Evolutionary conservation across 2,329 filamentous ascomycete species (phyloP).

Genomic region (Ascochyta pisi): DNA sequence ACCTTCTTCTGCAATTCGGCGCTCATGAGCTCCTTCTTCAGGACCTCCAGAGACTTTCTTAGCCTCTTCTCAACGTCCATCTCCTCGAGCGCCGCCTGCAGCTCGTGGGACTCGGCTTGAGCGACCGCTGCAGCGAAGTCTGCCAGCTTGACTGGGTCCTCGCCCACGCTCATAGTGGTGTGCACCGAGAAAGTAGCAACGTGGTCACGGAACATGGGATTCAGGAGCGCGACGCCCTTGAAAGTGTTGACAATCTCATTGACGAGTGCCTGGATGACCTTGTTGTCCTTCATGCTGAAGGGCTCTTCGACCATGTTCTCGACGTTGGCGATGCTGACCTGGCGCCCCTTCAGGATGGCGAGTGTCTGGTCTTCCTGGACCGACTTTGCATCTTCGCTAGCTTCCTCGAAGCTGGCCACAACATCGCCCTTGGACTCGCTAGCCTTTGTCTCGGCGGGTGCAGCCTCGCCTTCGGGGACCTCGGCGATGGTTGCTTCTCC

Average conservation of each 20-base stretch:
- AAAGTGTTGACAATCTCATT: slow-evolving; percentile 99
- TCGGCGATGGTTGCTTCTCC: slow-evolving; percentile 42
- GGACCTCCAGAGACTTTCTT: slow-evolving; percentile 86
- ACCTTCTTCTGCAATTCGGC: slow-evolving; percentile 97
- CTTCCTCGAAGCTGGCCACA: slow-evolving; percentile 95
- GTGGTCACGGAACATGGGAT: slow-evolving; percentile 94
- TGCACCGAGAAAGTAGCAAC: slow-evolving; percentile 86
- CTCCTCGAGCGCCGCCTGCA: slow-evolving; percentile 88
- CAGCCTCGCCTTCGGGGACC: slow-evolving; percentile 52
- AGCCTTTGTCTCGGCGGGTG: slow-evolving; percentile 58
- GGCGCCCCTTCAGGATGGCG: slow-evolving; percentile 87
- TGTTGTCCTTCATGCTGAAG: slow-evolving; percentile 87
- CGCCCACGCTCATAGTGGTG: slow-evolving; percentile 90
- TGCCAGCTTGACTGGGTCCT: slow-evolving; percentile 92
- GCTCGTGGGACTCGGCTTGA: slow-evolving; percentile 80
- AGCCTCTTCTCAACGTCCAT: slow-evolving; percentile 92
- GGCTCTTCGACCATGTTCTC: slow-evolving; percentile 91
- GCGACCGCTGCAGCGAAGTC: slow-evolving; percentile 97
- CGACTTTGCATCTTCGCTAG: slow-evolving; percentile 63
- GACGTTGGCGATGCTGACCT: slow-evolving; percentile 93
- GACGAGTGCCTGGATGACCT: slow-evolving; percentile 86
- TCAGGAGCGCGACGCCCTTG: slow-evolving; percentile 93
- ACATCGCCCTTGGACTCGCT: slow-evolving; percentile 74
- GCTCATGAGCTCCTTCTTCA: slow-evolving; percentile 99
- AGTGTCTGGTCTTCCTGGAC: slow-evolving; percentile 75